A percentile compares a stretch with the other conserved stretches of the same genome.
phyloP scores from a whole-genome alignment of 352 stramenopile genomes.

The Phytophthora kernoviae region DNA sequence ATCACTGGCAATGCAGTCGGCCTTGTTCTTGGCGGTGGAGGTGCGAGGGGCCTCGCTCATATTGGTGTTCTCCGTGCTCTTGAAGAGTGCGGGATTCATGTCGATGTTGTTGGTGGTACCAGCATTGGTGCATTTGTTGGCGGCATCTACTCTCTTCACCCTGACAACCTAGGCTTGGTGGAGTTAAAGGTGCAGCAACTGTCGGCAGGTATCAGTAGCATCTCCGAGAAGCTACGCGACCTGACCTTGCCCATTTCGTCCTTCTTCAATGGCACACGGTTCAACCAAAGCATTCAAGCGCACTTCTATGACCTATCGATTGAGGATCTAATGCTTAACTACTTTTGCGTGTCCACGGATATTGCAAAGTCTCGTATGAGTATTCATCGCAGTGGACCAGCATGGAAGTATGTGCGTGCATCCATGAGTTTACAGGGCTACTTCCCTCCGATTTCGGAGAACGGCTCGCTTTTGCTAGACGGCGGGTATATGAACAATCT shows the following conservation, averaged over 20 bases:
- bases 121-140: conserved; percentile 90
- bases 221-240: conserved; percentile 79
- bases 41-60: conserved; percentile 93
- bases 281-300: conserved; percentile 77
- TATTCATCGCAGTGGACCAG: conserved; percentile 82
- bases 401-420: conserved; percentile 92
- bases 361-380: conserved; percentile 90
- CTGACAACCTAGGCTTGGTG: conserved; percentile 68
- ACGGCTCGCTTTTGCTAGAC: conserved; percentile 88
- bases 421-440: conserved; percentile 94
- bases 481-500: conserved; percentile 95
- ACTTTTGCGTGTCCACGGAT: conserved; percentile 93
- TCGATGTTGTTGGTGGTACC: conserved; percentile 95
- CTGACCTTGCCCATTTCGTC: conserved; percentile 89
- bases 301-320: conserved; percentile 83
- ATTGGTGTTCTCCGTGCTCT: conserved; percentile 93
- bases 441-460: conserved; percentile 89
- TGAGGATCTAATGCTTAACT: conserved; percentile 92
- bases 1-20: conserved; percentile 93
- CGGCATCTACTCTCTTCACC: conserved; percentile 78
- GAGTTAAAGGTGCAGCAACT: conserved; percentile 60
- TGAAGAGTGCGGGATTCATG: conserved; percentile 90
- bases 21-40: conserved; percentile 93
- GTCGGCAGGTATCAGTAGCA: conserved; percentile 67
- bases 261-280: conserved; percentile 88